Percentiles rank a stretch among this genome's conserved stretches.
phyloP scores from a whole-genome alignment of 495 filamentous ascomycete species.

The Hypoxylon crocopeplum region DNA sequence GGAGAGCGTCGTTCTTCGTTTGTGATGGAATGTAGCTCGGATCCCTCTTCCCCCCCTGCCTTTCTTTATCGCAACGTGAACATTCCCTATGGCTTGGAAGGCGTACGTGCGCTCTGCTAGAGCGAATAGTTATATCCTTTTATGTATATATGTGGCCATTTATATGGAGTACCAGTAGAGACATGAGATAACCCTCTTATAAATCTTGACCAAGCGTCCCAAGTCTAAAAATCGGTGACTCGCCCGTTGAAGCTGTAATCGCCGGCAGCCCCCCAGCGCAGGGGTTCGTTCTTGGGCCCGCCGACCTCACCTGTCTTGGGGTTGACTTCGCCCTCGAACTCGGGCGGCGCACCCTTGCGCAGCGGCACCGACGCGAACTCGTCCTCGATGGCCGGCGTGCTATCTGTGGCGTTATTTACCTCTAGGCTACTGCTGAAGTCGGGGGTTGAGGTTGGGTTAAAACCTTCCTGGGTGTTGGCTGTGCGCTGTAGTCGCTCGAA shows the following conservation, averaged over 20 bases:
- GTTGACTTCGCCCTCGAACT: conserved; percentile 93
- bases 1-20: too few species aligned
- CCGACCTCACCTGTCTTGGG: conserved; percentile 96
- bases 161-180: too few species aligned
- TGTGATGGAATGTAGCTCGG: too few species aligned
- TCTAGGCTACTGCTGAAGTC: conserved; percentile 33
- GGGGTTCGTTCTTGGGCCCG: conserved; percentile 95
- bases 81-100: too few species aligned
- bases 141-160: too few species aligned
- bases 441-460: conserved; percentile 39
- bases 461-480: conserved; percentile 49
- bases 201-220: too few species aligned
- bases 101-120: too few species aligned
- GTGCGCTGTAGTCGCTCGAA: conserved; percentile 83
- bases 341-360: conserved; percentile 72
- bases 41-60: too few species aligned
- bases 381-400: conserved; percentile 1
- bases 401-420: neutral
- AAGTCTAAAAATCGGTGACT: conserved; percentile 90
- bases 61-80: too few species aligned
- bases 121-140: too few species aligned
- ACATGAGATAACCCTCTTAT: too few species aligned
- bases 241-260: conserved; percentile 98
- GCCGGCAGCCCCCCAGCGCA: conserved; percentile 79
- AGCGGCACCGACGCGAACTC: conserved; percentile 33